Percentiles rank a stretch among this genome's conserved stretches.
Evolutionary conservation across 2,329 filamentous ascomycete species (phyloP).

Genomic region (Alternaria sp.): DNA sequence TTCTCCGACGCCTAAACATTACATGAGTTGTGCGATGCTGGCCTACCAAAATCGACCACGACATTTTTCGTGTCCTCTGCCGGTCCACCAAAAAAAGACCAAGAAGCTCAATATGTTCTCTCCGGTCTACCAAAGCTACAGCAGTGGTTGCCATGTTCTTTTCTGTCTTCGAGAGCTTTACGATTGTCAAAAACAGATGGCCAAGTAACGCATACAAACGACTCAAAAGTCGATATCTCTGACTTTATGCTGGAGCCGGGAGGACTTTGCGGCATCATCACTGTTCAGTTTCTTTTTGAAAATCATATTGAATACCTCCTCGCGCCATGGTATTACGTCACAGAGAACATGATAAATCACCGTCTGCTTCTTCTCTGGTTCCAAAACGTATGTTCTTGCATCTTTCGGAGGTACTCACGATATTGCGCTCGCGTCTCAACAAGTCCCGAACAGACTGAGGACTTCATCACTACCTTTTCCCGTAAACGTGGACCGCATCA

Average conservation of each 20-base stretch:
- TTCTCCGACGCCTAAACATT: rapidly evolving
- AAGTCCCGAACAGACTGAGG: not conserved
- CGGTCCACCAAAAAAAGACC: not conserved
- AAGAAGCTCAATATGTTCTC: not conserved
- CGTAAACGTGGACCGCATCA: not conserved
- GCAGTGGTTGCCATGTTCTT: not conserved
- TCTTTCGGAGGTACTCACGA: not conserved
- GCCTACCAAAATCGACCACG: not conserved
- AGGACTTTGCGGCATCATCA: not conserved
- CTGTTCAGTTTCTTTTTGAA: not conserved
- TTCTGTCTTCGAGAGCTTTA: not conserved
- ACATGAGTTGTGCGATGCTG: not conserved
- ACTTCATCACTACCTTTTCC: not conserved
- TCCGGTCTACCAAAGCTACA: not conserved
- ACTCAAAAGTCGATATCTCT: not conserved
- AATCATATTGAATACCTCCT: not conserved
- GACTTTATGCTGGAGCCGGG: not conserved
- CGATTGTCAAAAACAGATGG: not conserved
- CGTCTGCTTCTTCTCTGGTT: not conserved
- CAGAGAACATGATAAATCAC: not conserved
- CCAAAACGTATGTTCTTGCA: rapidly evolving
- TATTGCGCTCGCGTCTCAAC: not conserved
- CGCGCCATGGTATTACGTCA: not conserved
- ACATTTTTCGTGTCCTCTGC: not conserved
- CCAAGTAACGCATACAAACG: not conserved